A percentile compares a stretch with the other conserved stretches of the same genome.
phyloP scores from a whole-genome alignment of 768 basidiomycete genomes.

The Termitomyces sp. region DNA sequence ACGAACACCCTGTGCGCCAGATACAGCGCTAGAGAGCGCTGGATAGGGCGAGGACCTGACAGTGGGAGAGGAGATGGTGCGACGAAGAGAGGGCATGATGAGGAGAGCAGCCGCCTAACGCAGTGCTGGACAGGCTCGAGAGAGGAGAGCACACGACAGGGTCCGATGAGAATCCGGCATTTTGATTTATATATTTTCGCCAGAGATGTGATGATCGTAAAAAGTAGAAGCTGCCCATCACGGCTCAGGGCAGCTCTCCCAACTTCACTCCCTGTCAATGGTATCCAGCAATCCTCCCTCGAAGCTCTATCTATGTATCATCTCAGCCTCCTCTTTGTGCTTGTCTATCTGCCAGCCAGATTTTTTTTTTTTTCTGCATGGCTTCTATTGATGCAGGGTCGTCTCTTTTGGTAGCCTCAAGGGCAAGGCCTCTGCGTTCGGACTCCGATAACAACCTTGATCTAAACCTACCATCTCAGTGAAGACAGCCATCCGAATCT shows the following conservation, averaged over 20 bases:
- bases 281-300: slow-evolving; percentile 13
- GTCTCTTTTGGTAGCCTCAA: slow-evolving; percentile 17
- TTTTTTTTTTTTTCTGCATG: background rate
- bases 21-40: slow-evolving; percentile 28
- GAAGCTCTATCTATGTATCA: slow-evolving; percentile 11
- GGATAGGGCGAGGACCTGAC: slow-evolving; percentile 70
- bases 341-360: slow-evolving; percentile 3
- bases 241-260: slow-evolving; percentile 11
- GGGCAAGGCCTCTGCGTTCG: slow-evolving; percentile 13
- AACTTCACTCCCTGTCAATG: slow-evolving; percentile 17
- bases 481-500: slow-evolving; percentile 7
- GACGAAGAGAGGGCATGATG: slow-evolving; percentile 74
- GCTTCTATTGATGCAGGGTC: slow-evolving; percentile 15
- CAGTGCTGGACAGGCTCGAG: slow-evolving; percentile 30
- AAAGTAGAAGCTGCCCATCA: slow-evolving; percentile 14
- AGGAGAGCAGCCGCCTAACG: slow-evolving; percentile 42
- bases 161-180: slow-evolving; percentile 25
- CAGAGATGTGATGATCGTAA: slow-evolving; percentile 24
- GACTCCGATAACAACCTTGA: slow-evolving; percentile 25
- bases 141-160: slow-evolving; percentile 26
- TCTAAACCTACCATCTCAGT: slow-evolving; percentile 19
- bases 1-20: slow-evolving; percentile 21
- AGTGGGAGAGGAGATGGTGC: slow-evolving; percentile 62
- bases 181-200: slow-evolving; percentile 37
- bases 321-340: slow-evolving; percentile 3